These are phyloP conservation scores for Colletotrichum costaricense DNA, from an alignment of 2,329 filamentous ascomycete genomes.

Conservation along the genomic window DNA sequence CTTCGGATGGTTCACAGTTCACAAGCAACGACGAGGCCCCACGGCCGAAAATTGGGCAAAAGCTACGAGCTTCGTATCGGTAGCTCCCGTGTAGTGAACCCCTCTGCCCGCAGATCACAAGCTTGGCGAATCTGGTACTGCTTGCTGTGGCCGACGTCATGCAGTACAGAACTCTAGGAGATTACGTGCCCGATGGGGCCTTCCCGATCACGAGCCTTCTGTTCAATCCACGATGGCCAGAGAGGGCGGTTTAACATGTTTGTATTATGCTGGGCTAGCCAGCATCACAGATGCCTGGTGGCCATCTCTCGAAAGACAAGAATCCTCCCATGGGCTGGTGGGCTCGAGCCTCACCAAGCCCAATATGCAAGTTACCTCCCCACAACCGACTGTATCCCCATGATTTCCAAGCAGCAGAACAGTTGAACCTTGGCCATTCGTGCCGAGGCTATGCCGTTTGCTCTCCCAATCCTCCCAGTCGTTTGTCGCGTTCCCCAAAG, in stretches of 20 bases:
- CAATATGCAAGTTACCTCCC: neutral
- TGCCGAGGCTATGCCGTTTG: neutral
- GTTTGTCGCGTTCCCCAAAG: neutral
- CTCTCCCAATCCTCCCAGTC: neutral
- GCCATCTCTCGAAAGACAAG: slow-evolving; percentile 7
- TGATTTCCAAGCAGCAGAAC: neutral
- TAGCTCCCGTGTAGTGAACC: neutral
- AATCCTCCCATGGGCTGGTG: neutral
- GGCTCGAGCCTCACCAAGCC: neutral
- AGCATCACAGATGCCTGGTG: slow-evolving; percentile 21
- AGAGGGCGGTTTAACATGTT: neutral
- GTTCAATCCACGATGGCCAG: no score
- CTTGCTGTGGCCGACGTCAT: neutral
- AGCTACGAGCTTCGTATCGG: neutral
- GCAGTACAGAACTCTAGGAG: no score
- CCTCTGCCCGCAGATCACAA: no score
- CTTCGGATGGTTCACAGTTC: neutral
- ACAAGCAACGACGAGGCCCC: neutral
- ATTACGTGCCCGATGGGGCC: neutral
- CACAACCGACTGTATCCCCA: neutral
- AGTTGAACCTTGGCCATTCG: neutral
- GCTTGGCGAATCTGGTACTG: neutral
- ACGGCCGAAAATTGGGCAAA: neutral
- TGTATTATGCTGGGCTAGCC: slow-evolving; percentile 21
- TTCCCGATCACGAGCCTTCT: no score